Evolutionary conservation across 352 stramenopile genomes (phyloP).

Genomic region (Phytophthora europaea): DNA sequence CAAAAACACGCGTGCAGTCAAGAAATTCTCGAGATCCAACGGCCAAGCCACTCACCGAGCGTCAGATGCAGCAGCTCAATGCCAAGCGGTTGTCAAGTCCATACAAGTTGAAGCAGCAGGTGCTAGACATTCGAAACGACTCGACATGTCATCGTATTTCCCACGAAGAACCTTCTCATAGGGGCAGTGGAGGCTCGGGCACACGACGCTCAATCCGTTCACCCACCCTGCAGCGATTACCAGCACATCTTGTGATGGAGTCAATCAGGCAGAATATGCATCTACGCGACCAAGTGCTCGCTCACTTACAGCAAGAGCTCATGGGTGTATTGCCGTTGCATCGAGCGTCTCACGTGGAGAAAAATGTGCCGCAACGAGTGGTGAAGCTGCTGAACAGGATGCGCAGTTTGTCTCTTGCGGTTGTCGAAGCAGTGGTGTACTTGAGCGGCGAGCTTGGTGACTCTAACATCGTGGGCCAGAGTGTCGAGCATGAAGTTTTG

Average conservation of each 20-base stretch:
- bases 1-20: conserved; percentile 14
- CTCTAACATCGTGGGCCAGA: neutral
- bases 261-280: conserved; percentile 62
- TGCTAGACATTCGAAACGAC: conserved; percentile 51
- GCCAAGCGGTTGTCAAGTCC: conserved; percentile 54
- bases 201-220: conserved; percentile 9
- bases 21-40: conserved; percentile 17
- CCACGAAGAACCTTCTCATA: conserved; percentile 2
- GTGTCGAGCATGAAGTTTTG: conserved; percentile 37
- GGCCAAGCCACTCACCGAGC: conserved; percentile 11
- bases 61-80: conserved; percentile 27
- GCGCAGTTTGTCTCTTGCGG: conserved; percentile 64
- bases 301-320: conserved; percentile 56
- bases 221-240: conserved; percentile 14
- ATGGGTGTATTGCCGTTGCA: conserved; percentile 26
- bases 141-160: conserved; percentile 9
- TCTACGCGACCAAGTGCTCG: conserved; percentile 55
- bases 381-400: conserved; percentile 72
- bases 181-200: neutral
- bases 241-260: conserved; percentile 51
- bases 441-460: conserved; percentile 47
- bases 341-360: conserved; percentile 30
- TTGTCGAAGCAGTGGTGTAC: conserved; percentile 75
- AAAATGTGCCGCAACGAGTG: conserved; percentile 41
- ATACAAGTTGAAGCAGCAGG: conserved; percentile 74